Percentiles rank a stretch among this genome's conserved stretches.
Evolutionary conservation across 2,329 filamentous ascomycete species (phyloP).

Genomic region (Diplodia seriata): DNA sequence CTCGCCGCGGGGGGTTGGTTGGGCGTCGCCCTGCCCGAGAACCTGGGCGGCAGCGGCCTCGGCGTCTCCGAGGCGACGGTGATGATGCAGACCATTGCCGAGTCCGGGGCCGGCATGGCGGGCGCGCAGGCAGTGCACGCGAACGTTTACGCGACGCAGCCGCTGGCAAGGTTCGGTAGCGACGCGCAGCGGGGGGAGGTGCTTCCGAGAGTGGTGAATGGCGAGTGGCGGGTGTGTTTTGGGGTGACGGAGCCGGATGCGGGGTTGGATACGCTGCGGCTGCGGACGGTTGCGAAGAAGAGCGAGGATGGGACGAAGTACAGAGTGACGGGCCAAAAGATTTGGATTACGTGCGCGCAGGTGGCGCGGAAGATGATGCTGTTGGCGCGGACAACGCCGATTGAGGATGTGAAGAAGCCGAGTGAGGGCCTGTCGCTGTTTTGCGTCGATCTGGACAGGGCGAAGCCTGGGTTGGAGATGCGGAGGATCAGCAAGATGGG

Average conservation of each 20-base stretch:
- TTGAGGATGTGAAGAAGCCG: slow-evolving; percentile 71
- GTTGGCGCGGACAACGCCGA: slow-evolving; percentile 74
- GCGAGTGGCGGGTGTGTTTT: slow-evolving; percentile 66
- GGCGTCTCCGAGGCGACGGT: slow-evolving; percentile 83
- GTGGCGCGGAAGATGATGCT: slow-evolving; percentile 84
- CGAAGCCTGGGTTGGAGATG: slow-evolving; percentile 66
- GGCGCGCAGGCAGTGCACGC: slow-evolving; percentile 66
- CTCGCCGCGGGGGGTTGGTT: slow-evolving; percentile 80
- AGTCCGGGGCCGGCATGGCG: slow-evolving; percentile 80
- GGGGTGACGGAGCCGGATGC: slow-evolving; percentile 86
- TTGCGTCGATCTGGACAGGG: slow-evolving; percentile 75
- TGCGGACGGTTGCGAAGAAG: slow-evolving; percentile 69
- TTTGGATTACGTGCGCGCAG: slow-evolving; percentile 88
- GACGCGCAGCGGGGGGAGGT: slow-evolving; percentile 67
- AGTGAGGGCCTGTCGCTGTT: slow-evolving; percentile 82
- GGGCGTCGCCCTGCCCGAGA: slow-evolving; percentile 78
- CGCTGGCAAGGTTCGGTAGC: slow-evolving; percentile 74
- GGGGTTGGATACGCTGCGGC: slow-evolving; percentile 76
- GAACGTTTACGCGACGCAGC: slow-evolving; percentile 65
- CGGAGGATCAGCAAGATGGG: slow-evolving; percentile 85
- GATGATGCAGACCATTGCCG: slow-evolving; percentile 84
- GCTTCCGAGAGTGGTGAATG: slow-evolving; percentile 72
- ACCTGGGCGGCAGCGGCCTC: slow-evolving; percentile 75
- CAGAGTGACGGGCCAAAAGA: slow-evolving; percentile 77
- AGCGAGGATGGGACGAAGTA: slow-evolving; percentile 64